A percentile compares a stretch with the other conserved stretches of the same genome.
Evolutionary conservation across 1,284 basidiomycete species (phyloP).

Genomic region (Inonotus obliquus): DNA sequence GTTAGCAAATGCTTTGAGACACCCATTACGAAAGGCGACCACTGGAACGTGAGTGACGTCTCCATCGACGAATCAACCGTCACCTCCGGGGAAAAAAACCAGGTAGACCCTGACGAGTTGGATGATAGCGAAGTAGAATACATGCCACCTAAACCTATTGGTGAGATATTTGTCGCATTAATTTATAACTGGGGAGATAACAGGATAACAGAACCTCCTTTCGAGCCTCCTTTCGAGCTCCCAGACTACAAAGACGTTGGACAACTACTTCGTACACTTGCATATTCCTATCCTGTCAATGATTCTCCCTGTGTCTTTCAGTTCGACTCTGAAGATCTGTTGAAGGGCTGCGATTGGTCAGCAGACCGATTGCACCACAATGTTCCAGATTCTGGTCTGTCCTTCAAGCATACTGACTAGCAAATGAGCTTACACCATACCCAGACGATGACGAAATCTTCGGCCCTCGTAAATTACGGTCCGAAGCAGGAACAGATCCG

Average conservation of each 20-base stretch:
- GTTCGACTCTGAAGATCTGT: conserved; percentile 14
- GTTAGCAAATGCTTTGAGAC: conserved; percentile 50
- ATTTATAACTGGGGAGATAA: conserved; percentile 5
- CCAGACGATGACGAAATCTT: conserved; percentile 18
- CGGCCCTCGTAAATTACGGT: not conserved
- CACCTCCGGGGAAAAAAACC: conserved; percentile 32
- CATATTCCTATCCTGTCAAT: conserved; percentile 31
- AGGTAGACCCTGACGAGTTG: conserved; percentile 33
- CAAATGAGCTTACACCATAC: not conserved
- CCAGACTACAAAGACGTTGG: conserved; percentile 56
- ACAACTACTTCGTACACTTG: conserved; percentile 36
- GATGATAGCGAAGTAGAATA: conserved; percentile 73
- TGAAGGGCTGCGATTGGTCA: conserved; percentile 13
- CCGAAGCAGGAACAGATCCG: not conserved
- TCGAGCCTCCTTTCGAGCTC: conserved; percentile 50
- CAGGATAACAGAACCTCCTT: conserved; percentile 29
- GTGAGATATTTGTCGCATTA: conserved; percentile 33
- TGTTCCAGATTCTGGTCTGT: not conserved
- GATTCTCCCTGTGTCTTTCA: not conserved
- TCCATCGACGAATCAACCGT: conserved; percentile 42
- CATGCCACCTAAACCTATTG: conserved; percentile 64
- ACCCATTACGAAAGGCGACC: conserved; percentile 57
- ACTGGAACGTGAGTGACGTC: conserved; percentile 70
- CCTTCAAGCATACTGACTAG: not conserved
- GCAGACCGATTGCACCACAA: not conserved